These are phyloP conservation scores for Fusarium dimerum DNA, from an alignment of 2,329 filamentous ascomycete species.

Conservation along the genomic window DNA sequence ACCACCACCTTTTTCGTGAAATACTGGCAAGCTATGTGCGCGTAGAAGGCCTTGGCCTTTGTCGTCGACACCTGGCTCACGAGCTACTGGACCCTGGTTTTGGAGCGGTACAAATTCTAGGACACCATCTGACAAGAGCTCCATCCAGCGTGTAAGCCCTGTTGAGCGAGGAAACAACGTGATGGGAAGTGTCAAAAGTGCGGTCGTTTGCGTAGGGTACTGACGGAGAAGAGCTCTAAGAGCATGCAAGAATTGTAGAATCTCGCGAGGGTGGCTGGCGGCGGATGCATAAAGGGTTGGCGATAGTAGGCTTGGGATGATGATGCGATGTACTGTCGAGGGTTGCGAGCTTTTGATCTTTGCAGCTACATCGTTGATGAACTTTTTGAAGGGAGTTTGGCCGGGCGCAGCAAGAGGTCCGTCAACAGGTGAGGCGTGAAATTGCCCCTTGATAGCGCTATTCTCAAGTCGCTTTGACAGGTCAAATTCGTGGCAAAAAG, in stretches of 20 bases:
- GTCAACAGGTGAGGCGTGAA: conserved; percentile 52
- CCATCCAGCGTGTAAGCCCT: conserved; percentile 82
- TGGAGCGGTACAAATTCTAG: conserved; percentile 76
- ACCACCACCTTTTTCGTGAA: conserved; percentile 86
- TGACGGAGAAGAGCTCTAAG: conserved; percentile 74
- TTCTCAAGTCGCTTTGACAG: conserved; percentile 63
- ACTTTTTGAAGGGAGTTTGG: conserved; percentile 53
- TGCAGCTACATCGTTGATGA: conserved; percentile 60
- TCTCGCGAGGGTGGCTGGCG: conserved; percentile 67
- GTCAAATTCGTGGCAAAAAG: conserved; percentile 75
- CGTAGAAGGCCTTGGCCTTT: conserved; percentile 82
- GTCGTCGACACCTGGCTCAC: conserved; percentile 60
- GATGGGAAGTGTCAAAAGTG: conserved; percentile 75
- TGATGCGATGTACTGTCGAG: conserved; percentile 71
- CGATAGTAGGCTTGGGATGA: conserved; percentile 83
- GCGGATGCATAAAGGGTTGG: conserved; percentile 79
- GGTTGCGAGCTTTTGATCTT: conserved; percentile 59
- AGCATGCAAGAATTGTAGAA: conserved; percentile 80
- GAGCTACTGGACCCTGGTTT: conserved; percentile 56
- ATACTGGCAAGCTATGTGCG: conserved; percentile 79
- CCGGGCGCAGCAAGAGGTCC: conserved; percentile 18
- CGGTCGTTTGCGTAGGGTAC: conserved; percentile 65
- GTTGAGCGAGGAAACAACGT: conserved; percentile 75
- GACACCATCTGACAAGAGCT: conserved; percentile 81
- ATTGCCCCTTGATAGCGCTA: conserved; percentile 49